phyloP scores from a whole-genome alignment of 257 asterid genomes.

The Plantago ovata region DNA sequence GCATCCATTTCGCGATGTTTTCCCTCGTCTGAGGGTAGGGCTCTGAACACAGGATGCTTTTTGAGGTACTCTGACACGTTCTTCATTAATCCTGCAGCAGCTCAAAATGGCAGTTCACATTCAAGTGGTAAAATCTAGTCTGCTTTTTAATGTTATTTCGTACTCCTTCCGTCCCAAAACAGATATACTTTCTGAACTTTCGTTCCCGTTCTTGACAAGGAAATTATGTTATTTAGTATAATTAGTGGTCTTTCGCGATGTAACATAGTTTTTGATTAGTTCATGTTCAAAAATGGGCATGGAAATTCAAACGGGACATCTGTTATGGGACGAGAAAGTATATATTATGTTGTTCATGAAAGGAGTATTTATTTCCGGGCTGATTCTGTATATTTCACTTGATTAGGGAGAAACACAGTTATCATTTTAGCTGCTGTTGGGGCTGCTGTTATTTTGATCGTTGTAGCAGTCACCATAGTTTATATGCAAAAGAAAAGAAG shows the following conservation, averaged over 20 bases:
- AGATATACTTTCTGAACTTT: too few species aligned
- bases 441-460: constrained; percentile 39
- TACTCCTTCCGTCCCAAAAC: too few species aligned
- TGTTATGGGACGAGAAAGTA: too few species aligned
- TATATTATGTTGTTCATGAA: too few species aligned
- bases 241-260: too few species aligned
- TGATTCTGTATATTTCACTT: background rate
- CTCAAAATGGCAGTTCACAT: constrained; percentile 27
- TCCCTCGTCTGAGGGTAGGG: constrained; percentile 61
- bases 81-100: constrained; percentile 46
- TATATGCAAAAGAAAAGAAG: constrained; percentile 49
- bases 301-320: too few species aligned
- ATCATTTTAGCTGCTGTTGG: constrained; percentile 42
- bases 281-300: too few species aligned
- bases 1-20: constrained; percentile 40
- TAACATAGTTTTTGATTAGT: too few species aligned
- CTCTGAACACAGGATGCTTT: constrained; percentile 60
- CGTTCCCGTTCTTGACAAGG: too few species aligned
- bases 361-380: background rate
- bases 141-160: too few species aligned
- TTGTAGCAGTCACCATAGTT: constrained; percentile 40
- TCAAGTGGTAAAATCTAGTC: constrained; percentile 45
- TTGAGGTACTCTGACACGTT: constrained; percentile 56
- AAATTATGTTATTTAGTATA: too few species aligned
- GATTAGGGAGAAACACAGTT: constrained; percentile 37